Evolutionary conservation across 2,329 filamentous ascomycete species (phyloP), one percentile per base, ranked within the genome.

Genomic region (Cladophialophora bantiana): DNA sequence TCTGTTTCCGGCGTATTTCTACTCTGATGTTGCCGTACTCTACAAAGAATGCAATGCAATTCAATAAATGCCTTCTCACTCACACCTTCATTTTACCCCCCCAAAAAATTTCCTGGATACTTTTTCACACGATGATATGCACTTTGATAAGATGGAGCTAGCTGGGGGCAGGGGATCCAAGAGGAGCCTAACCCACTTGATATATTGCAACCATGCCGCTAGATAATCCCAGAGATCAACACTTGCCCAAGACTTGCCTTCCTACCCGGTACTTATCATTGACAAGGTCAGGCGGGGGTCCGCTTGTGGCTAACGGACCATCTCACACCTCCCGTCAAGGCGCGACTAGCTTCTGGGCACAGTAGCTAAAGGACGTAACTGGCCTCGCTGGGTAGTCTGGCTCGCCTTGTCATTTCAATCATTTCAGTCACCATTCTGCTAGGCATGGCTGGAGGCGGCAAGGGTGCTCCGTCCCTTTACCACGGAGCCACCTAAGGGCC

Each of bases 371-470:
- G n/a, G 1, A n/a, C 7, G 13, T n/a, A n/a, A 26, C n/a, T n/a
- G n/a, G n/a, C n/a, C n/a, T n/a, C n/a, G n/a, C n/a, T n/a, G n/a
- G n/a, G n/a, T n/a, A n/a, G 15, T 5, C 40, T 42, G 6, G 40
- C 40, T 3, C 36, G 13, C 57, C n/a, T 32, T 32, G 59, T 61
- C 59, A 61, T 61, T 61, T 61, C 59, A 61, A 61, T 15, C 34
- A 42, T 58, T 58, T 42, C 26, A 26, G 26, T 26, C 26, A 26
- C 26, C 3, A 26, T 26, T 2, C 26, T 26, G 26, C 26, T 26
- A 26, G 3, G 6, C 6, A 9, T 50, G 45, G 45, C 45, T 38
- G 45, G 59, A 40, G 34, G 45, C 59, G 36, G 55, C 32, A 15
- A 31, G 40, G 20, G 32, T 10, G 3, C 26, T 26, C 26, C 26